phyloP scores from a whole-genome alignment of 2,329 filamentous ascomycete genomes.

The Pseudogymnoascus sp. region DNA sequence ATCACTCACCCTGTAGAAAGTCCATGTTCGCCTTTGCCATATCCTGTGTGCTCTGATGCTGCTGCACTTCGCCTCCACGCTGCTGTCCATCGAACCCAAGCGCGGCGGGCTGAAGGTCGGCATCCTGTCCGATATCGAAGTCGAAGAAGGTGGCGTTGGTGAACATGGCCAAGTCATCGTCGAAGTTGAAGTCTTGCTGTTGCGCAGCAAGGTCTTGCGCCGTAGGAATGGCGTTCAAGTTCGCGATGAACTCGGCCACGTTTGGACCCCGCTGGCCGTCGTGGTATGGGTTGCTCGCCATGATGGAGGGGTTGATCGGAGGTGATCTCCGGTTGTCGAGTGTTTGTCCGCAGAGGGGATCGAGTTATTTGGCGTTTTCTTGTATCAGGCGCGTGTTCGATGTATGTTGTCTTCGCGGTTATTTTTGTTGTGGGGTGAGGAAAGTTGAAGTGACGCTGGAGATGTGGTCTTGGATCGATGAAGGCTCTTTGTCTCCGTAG shows the following conservation, averaged over 20 bases:
- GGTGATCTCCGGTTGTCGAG: neutral
- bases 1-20: slow-evolving; percentile 38
- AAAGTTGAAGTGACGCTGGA: neutral
- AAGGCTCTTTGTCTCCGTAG: neutral
- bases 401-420: neutral
- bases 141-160: slow-evolving; percentile 78
- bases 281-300: neutral
- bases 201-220: slow-evolving; percentile 52
- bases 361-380: neutral
- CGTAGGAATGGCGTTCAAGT: slow-evolving; percentile 65
- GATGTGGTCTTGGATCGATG: neutral
- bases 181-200: slow-evolving; percentile 49
- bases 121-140: slow-evolving; percentile 59
- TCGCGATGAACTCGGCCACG: slow-evolving; percentile 81
- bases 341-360: neutral
- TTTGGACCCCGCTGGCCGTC: slow-evolving; percentile 57
- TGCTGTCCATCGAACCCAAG: slow-evolving; percentile 27
- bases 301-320: neutral
- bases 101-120: slow-evolving; percentile 41
- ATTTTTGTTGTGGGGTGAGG: neutral
- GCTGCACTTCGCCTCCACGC: slow-evolving; percentile 14
- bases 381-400: neutral
- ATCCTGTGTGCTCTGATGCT: slow-evolving; percentile 29
- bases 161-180: slow-evolving; percentile 69
- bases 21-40: slow-evolving; percentile 29